Conservation (phyloP, 2,329 filamentous ascomycete species). For the Eutypella sp. region DNA sequence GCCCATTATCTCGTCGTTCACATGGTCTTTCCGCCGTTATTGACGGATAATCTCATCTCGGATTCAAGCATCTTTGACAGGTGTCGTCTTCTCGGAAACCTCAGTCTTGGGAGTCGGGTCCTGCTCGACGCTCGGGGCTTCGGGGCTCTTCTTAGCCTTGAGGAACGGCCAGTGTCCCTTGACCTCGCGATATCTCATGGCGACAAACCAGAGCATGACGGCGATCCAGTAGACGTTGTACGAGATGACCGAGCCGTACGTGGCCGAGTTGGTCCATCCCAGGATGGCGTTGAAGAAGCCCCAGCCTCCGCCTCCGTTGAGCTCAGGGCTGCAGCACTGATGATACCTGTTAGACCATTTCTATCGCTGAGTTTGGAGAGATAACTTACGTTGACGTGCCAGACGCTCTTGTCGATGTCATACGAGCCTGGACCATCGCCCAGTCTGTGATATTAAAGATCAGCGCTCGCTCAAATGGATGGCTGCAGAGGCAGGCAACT, state of each 20-base stretch:
- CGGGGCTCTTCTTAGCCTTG: slow-evolving; percentile 12
- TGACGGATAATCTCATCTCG: too few relatives aligned
- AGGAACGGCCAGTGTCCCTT: slow-evolving; percentile 45
- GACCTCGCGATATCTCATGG: slow-evolving; percentile 62
- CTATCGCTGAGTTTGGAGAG: slow-evolving; percentile 4
- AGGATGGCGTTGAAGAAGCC: slow-evolving; percentile 82
- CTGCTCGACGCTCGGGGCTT: neutral
- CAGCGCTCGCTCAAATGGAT: neutral
- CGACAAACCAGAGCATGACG: slow-evolving; percentile 59
- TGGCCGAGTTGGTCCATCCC: slow-evolving; percentile 85
- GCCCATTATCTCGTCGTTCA: too few relatives aligned
- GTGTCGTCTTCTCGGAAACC: neutral
- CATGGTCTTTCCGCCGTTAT: too few relatives aligned
- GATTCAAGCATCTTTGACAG: too few relatives aligned
- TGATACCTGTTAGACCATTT: neutral
- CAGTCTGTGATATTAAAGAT: slow-evolving; percentile 13
- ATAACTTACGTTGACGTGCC: slow-evolving; percentile 69
- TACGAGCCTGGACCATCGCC: slow-evolving; percentile 67
- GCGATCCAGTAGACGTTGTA: slow-evolving; percentile 86
- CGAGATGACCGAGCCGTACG: slow-evolving; percentile 78
- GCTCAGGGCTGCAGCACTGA: slow-evolving; percentile 72
- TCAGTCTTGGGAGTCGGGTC: slow-evolving; percentile 1
- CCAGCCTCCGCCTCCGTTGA: slow-evolving; percentile 74
- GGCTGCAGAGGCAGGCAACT: neutral
- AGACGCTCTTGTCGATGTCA: slow-evolving; percentile 71